Percentiles rank a stretch among this genome's conserved stretches.
Evolutionary conservation across 352 stramenopile species (phyloP).

Genomic region (Hyaloperonospora brassicae): DNA sequence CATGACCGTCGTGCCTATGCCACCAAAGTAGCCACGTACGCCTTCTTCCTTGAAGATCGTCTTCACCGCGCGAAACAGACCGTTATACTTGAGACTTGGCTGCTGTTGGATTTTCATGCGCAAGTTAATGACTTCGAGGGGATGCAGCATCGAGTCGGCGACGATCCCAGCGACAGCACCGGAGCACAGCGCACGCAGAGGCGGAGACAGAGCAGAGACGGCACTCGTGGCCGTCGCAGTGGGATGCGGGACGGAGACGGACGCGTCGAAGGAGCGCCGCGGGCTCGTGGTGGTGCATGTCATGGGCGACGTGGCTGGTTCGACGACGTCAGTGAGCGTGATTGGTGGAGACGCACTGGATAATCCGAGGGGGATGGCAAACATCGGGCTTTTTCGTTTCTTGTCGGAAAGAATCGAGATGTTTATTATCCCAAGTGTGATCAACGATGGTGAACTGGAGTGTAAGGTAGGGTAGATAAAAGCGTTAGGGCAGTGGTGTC

Average conservation of each 20-base stretch:
- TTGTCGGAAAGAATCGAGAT: no score
- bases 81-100: constrained; percentile 48
- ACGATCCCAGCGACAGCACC: constrained; percentile 65
- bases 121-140: constrained; percentile 76
- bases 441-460: no score
- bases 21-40: constrained; percentile 62
- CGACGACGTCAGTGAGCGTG: no score
- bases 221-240: constrained; percentile 32
- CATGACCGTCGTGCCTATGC: constrained; percentile 63
- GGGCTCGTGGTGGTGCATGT: background rate
- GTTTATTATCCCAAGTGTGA: no score
- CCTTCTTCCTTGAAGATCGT: constrained; percentile 73
- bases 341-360: no score
- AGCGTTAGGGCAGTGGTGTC: no score
- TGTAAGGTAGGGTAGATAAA: no score
- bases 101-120: constrained; percentile 74
- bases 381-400: no score
- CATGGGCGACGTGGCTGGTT: no score
- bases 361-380: no score
- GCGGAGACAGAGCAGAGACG: constrained; percentile 26
- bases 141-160: constrained; percentile 68
- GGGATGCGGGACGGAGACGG: constrained; percentile 5
- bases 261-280: constrained; percentile 7
- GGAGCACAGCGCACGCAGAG: constrained; percentile 54
- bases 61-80: constrained; percentile 43